Percentiles rank a stretch among this genome's conserved stretches.
These are phyloP conservation scores for Ustilago shanxiensis DNA, from an alignment of 1,284 basidiomycete genomes.

Conservation along the genomic window DNA sequence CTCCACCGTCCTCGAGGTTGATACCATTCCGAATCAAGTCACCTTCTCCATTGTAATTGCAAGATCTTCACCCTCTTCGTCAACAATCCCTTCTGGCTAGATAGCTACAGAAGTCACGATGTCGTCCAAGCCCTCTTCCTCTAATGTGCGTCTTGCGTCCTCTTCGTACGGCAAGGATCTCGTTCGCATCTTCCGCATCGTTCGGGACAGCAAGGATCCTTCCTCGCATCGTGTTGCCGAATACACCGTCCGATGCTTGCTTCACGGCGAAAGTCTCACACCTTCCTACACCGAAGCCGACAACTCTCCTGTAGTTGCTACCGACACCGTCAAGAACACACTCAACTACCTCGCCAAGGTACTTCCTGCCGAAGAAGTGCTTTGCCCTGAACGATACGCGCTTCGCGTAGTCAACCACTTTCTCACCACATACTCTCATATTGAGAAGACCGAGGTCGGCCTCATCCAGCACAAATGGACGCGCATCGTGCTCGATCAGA, in stretches of 20 bases:
- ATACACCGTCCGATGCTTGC: constrained; percentile 60
- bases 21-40: constrained; percentile 1
- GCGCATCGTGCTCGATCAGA: constrained; percentile 76
- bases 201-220: constrained; percentile 52
- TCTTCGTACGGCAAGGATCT: constrained; percentile 64
- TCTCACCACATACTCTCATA: constrained; percentile 83
- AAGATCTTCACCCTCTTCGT: not conserved
- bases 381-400: constrained; percentile 82
- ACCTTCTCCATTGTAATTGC: not conserved
- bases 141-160: constrained; percentile 50
- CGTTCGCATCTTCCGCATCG: constrained; percentile 62
- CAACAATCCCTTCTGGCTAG: not conserved
- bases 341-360: constrained; percentile 74
- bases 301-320: constrained; percentile 64
- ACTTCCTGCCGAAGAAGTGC: constrained; percentile 44
- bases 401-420: constrained; percentile 87
- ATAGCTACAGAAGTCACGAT: constrained; percentile 5
- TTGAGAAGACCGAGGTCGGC: constrained; percentile 79
- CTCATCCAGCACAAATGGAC: constrained; percentile 88
- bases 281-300: constrained; percentile 58
- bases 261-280: constrained; percentile 53
- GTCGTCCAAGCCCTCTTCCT: constrained; percentile 51
- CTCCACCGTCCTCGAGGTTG: not conserved
- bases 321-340: constrained; percentile 85
- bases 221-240: constrained; percentile 57